phyloP scores from a whole-genome alignment of 1,284 basidiomycete genomes.

The Microbotryum intermedium region DNA sequence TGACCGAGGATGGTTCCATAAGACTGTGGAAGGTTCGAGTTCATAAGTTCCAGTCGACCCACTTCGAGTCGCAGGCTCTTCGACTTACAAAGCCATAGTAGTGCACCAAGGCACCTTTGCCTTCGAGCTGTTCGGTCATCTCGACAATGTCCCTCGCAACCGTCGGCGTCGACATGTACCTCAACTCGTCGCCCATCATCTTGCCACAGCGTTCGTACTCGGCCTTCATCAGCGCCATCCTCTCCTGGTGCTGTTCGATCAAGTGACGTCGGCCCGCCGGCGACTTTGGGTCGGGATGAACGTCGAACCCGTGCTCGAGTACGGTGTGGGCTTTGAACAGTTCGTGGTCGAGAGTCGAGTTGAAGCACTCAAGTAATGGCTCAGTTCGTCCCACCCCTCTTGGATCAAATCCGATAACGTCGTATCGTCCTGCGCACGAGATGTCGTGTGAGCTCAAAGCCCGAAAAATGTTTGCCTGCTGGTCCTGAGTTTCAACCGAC shows the following conservation, averaged over 20 bases:
- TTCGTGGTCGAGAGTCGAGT: slow-evolving; percentile 30
- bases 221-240: slow-evolving; percentile 39
- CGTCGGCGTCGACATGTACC: slow-evolving; percentile 45
- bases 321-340: slow-evolving; percentile 42
- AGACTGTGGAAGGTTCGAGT: slow-evolving; percentile 20
- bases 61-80: background rate
- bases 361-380: slow-evolving; percentile 42
- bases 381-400: slow-evolving; percentile 43
- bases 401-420: slow-evolving; percentile 46
- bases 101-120: slow-evolving; percentile 41
- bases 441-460: slow-evolving; percentile 39
- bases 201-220: slow-evolving; percentile 41
- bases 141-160: slow-evolving; percentile 44
- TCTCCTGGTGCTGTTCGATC: slow-evolving; percentile 39
- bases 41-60: background rate
- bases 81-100: slow-evolving; percentile 33
- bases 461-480: slow-evolving; percentile 37
- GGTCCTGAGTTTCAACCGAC: slow-evolving; percentile 38
- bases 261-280: slow-evolving; percentile 36
- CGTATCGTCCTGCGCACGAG: slow-evolving; percentile 34
- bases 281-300: slow-evolving; percentile 34
- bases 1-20: slow-evolving; percentile 34
- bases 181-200: slow-evolving; percentile 43
- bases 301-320: slow-evolving; percentile 40
- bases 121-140: slow-evolving; percentile 43